Conservation (phyloP, 305 asterid genomes). For the Fraxinus nigra region DNA sequence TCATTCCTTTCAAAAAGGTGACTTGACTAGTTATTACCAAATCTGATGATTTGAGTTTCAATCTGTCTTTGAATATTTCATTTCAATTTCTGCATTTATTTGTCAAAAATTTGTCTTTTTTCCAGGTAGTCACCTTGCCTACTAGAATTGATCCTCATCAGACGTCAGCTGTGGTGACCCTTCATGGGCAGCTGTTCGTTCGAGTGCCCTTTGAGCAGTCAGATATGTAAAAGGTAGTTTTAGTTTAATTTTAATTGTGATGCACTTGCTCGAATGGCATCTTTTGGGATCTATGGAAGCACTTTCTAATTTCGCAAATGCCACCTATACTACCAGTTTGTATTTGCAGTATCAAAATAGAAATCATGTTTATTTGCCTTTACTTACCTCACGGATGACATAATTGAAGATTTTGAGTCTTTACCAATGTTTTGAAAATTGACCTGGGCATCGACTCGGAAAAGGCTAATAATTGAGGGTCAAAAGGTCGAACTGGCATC, state of each 20-base stretch:
- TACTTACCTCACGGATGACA: neutral
- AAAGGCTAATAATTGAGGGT: neutral
- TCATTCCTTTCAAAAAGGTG: conserved; percentile 86
- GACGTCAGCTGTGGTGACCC: conserved; percentile 91
- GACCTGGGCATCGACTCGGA: neutral
- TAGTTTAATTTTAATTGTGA: conserved; percentile 4
- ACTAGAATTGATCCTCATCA: conserved; percentile 91
- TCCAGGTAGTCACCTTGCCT: conserved; percentile 83
- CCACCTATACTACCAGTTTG: neutral
- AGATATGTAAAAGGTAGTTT: conserved; percentile 34
- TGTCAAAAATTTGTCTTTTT: conserved; percentile 8
- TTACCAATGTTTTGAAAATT: neutral
- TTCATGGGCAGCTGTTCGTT: conserved; percentile 90
- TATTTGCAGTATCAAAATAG: neutral
- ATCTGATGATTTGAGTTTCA: neutral
- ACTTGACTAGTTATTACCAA: neutral
- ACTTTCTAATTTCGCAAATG: neutral
- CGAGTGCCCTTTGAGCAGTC: conserved; percentile 83
- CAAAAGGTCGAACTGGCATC: neutral
- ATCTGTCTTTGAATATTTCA: neutral
- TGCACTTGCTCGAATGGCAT: conserved; percentile 2
- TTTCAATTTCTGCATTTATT: conserved; percentile 2
- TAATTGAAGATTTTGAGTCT: neutral
- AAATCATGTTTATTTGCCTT: neutral
- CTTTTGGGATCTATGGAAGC: neutral